Conservation (phyloP, 2,329 filamentous ascomycete genomes). For the Fusarium pseudograminearum region DNA sequence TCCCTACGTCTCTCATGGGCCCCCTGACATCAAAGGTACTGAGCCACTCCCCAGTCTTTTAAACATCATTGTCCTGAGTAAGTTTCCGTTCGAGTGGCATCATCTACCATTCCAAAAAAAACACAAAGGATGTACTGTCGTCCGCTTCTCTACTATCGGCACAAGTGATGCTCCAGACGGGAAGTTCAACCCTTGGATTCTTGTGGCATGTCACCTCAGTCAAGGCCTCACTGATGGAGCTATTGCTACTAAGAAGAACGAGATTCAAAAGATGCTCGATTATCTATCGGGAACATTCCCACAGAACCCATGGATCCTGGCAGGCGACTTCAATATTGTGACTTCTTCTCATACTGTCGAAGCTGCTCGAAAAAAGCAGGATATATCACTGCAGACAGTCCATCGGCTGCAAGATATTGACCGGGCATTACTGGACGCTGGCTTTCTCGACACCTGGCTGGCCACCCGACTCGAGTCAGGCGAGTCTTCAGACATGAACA, state of each 20-base stretch:
- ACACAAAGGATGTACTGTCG: slow-evolving; percentile 69
- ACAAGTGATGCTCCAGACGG: slow-evolving; percentile 10
- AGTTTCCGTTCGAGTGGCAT: slow-evolving; percentile 66
- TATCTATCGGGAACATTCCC: slow-evolving; percentile 59
- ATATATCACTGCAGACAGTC: slow-evolving; percentile 64
- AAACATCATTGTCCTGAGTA: slow-evolving; percentile 72
- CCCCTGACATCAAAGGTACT: slow-evolving; percentile 63
- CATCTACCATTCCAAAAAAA: slow-evolving; percentile 64
- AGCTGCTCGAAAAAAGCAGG: slow-evolving; percentile 62
- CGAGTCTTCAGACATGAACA: slow-evolving; percentile 52
- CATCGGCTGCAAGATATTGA: slow-evolving; percentile 61
- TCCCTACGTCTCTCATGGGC: slow-evolving; percentile 68
- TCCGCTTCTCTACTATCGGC: slow-evolving; percentile 53
- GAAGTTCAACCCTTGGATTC: slow-evolving; percentile 56
- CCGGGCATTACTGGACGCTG: slow-evolving; percentile 56
- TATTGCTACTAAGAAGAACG: slow-evolving; percentile 66
- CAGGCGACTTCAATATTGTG: slow-evolving; percentile 74
- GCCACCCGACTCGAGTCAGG: slow-evolving; percentile 58
- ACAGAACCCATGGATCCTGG: slow-evolving; percentile 65
- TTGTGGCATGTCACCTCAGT: slow-evolving; percentile 72
- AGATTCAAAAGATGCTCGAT: slow-evolving; percentile 63
- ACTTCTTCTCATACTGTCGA: slow-evolving; percentile 69
- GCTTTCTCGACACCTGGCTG: slow-evolving; percentile 66
- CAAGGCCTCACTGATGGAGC: slow-evolving; percentile 70
- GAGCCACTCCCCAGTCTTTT: slow-evolving; percentile 69